These are phyloP conservation scores for Hypoxylon cercidicola DNA, from an alignment of 495 filamentous ascomycete species.

Conservation along the genomic window DNA sequence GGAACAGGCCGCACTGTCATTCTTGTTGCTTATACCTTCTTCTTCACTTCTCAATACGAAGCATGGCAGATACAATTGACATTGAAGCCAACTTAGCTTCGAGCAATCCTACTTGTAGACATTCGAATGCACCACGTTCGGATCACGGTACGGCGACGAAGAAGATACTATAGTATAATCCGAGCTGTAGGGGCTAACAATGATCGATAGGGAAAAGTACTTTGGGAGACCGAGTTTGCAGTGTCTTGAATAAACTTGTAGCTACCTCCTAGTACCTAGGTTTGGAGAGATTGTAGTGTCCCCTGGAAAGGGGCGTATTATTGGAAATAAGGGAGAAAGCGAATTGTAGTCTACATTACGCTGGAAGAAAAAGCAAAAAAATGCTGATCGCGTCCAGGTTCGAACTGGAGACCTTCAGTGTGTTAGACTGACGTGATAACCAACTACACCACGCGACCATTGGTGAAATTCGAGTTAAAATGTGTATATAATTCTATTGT, in stretches of 20 bases:
- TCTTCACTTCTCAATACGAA: background rate
- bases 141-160: background rate
- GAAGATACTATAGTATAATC: background rate
- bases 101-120: background rate
- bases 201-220: background rate
- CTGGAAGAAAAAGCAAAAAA: background rate
- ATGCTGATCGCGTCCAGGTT: slow-evolving; percentile 34
- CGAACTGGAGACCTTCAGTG: slow-evolving; percentile 43
- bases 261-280: no score
- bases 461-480: background rate
- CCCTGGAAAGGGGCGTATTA: no score
- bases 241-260: background rate
- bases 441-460: slow-evolving; percentile 38
- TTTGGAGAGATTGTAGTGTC: no score
- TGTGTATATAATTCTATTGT: background rate
- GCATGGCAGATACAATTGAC: background rate
- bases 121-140: background rate
- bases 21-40: background rate
- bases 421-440: slow-evolving; percentile 42
- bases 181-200: background rate
- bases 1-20: background rate
- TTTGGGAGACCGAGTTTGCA: background rate
- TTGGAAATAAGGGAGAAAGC: no score
- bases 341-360: no score
- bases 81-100: background rate